Conservation (phyloP, 345 rosid genomes). For the Raphanus raphanistrum region DNA sequence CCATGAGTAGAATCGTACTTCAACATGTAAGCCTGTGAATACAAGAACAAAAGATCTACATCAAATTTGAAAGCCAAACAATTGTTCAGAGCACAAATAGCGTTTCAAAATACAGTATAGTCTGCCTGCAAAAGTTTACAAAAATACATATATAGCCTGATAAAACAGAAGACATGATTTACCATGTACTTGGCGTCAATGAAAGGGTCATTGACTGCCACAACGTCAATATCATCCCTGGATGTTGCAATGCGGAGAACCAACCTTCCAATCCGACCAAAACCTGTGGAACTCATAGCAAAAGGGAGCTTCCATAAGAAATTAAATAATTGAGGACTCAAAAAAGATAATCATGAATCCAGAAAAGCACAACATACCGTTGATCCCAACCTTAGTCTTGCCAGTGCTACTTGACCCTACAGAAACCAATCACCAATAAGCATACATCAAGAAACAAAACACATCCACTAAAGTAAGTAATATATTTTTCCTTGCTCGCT, state of each 20-base stretch:
- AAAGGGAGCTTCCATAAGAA: conserved; percentile 8
- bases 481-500: conserved; percentile 3
- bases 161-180: conserved; percentile 20
- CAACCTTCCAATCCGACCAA: conserved; percentile 98
- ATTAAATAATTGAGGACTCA: not conserved
- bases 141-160: not conserved
- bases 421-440: conserved; percentile 35
- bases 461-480: conserved; percentile 2
- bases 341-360: not conserved
- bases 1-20: conserved; percentile 99
- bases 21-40: conserved; percentile 87
- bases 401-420: conserved; percentile 56
- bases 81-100: not conserved
- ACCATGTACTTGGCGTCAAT: conserved; percentile 97
- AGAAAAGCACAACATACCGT: conserved; percentile 58
- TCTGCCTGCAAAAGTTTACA: no score
- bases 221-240: conserved; percentile 89
- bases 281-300: conserved; percentile 52
- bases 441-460: conserved; percentile 3
- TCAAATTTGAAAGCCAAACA: not conserved
- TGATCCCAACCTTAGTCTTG: conserved; percentile 84
- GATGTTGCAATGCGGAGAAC: conserved; percentile 82
- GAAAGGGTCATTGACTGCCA: conserved; percentile 96
- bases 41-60: conserved; percentile 26
- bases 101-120: no score